Percentiles rank a stretch among this genome's conserved stretches.
phyloP scores from a whole-genome alignment of 768 basidiomycete species.

The Suillus brevipes region DNA sequence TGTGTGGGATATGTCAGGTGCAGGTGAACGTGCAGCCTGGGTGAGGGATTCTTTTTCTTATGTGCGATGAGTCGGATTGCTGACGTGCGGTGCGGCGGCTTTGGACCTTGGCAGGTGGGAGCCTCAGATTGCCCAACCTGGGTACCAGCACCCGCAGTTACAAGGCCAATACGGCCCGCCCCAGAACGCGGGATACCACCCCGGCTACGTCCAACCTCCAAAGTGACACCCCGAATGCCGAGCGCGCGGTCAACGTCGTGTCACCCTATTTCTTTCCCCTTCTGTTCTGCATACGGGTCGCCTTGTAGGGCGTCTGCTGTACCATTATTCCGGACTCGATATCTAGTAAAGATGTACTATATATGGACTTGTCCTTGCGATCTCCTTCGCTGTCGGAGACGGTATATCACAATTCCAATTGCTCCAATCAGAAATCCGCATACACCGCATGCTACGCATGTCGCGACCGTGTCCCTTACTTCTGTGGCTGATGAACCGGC shows the following conservation, averaged over 20 bases:
- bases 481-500: conserved; percentile 14
- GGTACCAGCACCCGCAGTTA: conserved; percentile 38
- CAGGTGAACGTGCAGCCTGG: conserved; percentile 49
- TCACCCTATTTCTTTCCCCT: background rate
- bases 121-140: conserved; percentile 35
- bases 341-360: background rate
- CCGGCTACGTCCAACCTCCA: conserved; percentile 22
- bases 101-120: no score
- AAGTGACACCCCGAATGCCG: conserved; percentile 10
- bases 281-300: background rate
- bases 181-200: conserved; percentile 27
- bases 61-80: background rate
- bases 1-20: conserved; percentile 74
- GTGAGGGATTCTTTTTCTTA: conserved; percentile 38
- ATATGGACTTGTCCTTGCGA: conserved; percentile 7
- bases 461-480: conserved; percentile 18
- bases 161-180: conserved; percentile 16
- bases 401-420: conserved; percentile 24
- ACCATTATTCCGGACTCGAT: background rate
- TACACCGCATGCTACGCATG: conserved; percentile 26
- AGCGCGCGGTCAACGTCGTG: background rate
- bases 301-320: conserved; percentile 7
- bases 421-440: conserved; percentile 40
- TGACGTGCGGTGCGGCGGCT: no score
- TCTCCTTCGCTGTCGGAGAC: conserved; percentile 5